These are phyloP conservation scores for Aspergillus intermedius DNA, from an alignment of 2,329 filamentous ascomycete genomes.

Conservation along the genomic window DNA sequence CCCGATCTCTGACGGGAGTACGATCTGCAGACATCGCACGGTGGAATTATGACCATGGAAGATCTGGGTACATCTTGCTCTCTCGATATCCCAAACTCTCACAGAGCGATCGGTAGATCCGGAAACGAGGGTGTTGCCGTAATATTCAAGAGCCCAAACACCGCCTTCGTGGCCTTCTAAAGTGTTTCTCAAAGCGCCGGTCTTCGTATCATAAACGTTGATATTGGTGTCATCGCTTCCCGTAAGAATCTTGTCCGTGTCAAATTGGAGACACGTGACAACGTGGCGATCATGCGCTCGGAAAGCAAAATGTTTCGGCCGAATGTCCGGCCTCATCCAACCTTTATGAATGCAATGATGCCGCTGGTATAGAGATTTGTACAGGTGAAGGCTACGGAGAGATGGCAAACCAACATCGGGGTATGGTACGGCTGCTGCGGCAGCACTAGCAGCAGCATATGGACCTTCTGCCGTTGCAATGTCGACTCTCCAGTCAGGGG, in stretches of 20 bases:
- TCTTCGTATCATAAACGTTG: constrained; percentile 96
- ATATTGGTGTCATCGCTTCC: constrained; percentile 97
- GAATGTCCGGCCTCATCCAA: constrained; percentile 79
- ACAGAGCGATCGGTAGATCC: constrained; percentile 94
- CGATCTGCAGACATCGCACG: constrained; percentile 88
- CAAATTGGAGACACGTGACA: constrained; percentile 95
- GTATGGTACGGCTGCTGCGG: constrained; percentile 73
- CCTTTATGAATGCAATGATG: constrained; percentile 84
- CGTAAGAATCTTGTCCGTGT: constrained; percentile 95
- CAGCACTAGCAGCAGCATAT: constrained; percentile 73
- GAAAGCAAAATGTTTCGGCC: constrained; percentile 88
- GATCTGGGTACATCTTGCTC: constrained; percentile 84
- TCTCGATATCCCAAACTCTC: constrained; percentile 98
- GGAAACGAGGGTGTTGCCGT: constrained; percentile 90
- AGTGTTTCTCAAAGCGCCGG: constrained; percentile 73
- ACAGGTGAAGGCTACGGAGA: constrained; percentile 79
- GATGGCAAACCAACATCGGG: constrained; percentile 72
- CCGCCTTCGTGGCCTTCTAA: constrained; percentile 93
- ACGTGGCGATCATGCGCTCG: constrained; percentile 94
- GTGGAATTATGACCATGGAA: constrained; percentile 98
- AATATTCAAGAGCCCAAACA: constrained; percentile 95
- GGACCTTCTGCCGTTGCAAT: constrained; percentile 65
- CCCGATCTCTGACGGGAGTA: constrained; percentile 76
- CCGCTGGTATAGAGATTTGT: constrained; percentile 91
- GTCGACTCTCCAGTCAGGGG: constrained; percentile 42